These are phyloP conservation scores for Agrostemma githago DNA, from an alignment of 148 eudicot genomes.

Conservation along the genomic window DNA sequence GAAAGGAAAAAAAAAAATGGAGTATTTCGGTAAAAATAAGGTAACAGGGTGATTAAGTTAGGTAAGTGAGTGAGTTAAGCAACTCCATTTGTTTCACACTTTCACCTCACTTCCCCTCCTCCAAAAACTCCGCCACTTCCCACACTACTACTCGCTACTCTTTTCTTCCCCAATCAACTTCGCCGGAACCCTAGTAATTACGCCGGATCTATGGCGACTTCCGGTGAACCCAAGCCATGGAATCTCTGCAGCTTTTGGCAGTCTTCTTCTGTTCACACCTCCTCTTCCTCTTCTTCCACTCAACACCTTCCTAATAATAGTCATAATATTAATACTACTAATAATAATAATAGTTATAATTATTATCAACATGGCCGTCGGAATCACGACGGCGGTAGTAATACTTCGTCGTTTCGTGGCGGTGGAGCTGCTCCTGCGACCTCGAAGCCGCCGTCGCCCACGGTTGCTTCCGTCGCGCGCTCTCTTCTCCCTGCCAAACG, in stretches of 20 bases:
- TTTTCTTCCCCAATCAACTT: not conserved
- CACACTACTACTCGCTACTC: no score
- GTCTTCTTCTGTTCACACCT: not conserved
- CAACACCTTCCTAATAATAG: not conserved
- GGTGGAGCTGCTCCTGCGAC: not conserved
- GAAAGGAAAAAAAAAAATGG: no score
- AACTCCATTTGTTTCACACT: no score
- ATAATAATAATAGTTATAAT: not conserved
- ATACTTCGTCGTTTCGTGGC: slow-evolving; percentile 7
- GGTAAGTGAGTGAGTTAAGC: no score
- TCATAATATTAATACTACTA: not conserved
- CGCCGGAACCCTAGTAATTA: not conserved
- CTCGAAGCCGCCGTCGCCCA: slow-evolving; percentile 19
- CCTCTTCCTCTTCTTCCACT: slow-evolving; percentile 7
- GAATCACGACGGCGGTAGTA: slow-evolving; percentile 4
- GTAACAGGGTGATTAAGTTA: no score
- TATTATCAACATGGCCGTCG: not conserved
- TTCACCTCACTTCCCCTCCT: no score
- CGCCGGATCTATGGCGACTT: not conserved
- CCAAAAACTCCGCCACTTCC: no score
- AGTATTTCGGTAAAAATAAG: no score
- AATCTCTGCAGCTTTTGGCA: slow-evolving; percentile 4
- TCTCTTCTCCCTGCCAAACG: slow-evolving; percentile 60
- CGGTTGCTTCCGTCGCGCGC: slow-evolving; percentile 44
- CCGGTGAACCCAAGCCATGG: not conserved